Evolutionary conservation across 2,329 filamentous ascomycete genomes (phyloP), one percentile per base, ranked within the genome.

Genomic region (Drechslerella coelobrocha): DNA sequence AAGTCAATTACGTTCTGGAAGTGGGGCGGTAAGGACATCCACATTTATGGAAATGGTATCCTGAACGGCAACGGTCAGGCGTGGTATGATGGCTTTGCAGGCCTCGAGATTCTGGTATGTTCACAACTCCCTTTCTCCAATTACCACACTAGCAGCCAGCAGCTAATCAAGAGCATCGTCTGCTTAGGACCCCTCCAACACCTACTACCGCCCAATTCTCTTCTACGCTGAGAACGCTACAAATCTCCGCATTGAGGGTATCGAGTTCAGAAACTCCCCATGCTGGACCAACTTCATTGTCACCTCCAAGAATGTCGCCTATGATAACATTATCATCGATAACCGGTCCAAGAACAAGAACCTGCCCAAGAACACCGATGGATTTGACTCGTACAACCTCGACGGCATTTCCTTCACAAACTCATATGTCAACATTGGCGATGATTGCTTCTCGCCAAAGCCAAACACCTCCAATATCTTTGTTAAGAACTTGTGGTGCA

Each of bases 231-330:
- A 87, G 76, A 86, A 87, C 51, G 83, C 84, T 0, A 87, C 84
- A 2, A 83, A 85, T 21, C 76, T 87, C 1, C 81, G 81, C 2
- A 81, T 87, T 3, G 81, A 83, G 34, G 85, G 85, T 0, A 85
- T 87, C 57, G 82, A 83, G 14, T 81, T 86, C 73, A 82, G 85
- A 68, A 84, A 86, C 76, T 86, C 84, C 0, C 85, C 85, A 0
- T 86, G 84, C 79, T 87, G 85, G 85, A 86, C 83, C 1, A 88
- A 85, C 75, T 87, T 87, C 73, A 79, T 87, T 34, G 84, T 87
- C 12, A 82, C 82, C 29, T 85, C 81, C 73, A 80, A 85, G 75
- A 83, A 85, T 68, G 78, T 86, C 53, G 79, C 81, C 1, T 85
- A 84, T 61, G 81, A 83, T 39, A 79, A 85, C 62, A 80, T 86